Evolutionary conservation across 164 flowering plant genomes (phyloP), one percentile per base, ranked within the genome.

Genomic region (Nelumbo lutea): DNA sequence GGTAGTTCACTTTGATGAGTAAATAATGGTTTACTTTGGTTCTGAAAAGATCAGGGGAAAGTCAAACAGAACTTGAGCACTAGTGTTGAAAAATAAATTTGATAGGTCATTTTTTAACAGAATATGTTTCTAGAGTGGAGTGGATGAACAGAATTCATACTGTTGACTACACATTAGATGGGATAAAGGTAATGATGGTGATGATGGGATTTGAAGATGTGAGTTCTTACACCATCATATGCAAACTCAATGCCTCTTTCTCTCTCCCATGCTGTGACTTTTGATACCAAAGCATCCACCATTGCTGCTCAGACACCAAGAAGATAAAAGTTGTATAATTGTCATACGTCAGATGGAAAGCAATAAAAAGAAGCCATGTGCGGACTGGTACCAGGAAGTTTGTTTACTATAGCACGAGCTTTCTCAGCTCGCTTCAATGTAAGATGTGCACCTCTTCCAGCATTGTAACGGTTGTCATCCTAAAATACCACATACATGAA

Each of bases 381-480:
- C 27, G 27, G 27, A 27, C 27, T 27, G 27, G 65, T 67, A 87
- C 96, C 93, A 55, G 93, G 90, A 69, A 88, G 72, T 73, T 90
- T 90, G 76, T 69, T 80, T 52, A 87, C 82, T 61, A 80, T 13
- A 9, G 70, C 76, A 59, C 96, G 88, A 65, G 93, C 93, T 73
- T 83, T 90, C 79, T 90, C 96, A 40, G 96, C 96, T 61, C 93
- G 88, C 73, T 87, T 90, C 68, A 90, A 57, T 4, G 72, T 76
- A 13, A 88, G 86, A 72, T 90, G 96, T 7, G 87, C 82, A 62
- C 96, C 93, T 78, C 87, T 79, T 74, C 96, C 96, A 68, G 91
- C 87, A 79, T 81, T 85, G 60, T 87, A 90, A 39, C 96, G 85
- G 64, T 83, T 87, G 1, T 84, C 90, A 81, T 90, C 96, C 96